These are phyloP conservation scores for Verticillium klebahnii DNA, from an alignment of 2,329 filamentous ascomycete genomes.

Conservation along the genomic window DNA sequence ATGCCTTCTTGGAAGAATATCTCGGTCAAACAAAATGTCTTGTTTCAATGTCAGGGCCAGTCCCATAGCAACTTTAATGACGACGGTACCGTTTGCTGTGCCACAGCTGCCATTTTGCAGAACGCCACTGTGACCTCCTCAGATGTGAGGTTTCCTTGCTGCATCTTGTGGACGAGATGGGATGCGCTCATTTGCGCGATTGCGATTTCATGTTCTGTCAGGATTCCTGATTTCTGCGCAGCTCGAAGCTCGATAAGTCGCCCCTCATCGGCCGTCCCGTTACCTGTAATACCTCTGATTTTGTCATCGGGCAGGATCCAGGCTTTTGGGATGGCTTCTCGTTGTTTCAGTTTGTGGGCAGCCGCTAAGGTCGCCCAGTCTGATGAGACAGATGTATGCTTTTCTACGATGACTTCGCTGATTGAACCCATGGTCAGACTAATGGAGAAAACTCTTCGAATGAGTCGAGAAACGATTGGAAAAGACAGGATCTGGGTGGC, in stretches of 20 bases:
- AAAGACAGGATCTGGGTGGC: too few relatives aligned
- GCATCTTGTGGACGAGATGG: constrained; percentile 12
- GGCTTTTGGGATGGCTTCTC: constrained; percentile 8
- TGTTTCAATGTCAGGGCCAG: background rate
- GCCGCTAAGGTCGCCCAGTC: constrained; percentile 10
- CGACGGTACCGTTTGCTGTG: constrained; percentile 18
- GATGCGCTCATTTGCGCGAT: constrained; percentile 16
- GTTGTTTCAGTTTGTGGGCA: constrained; percentile 7
- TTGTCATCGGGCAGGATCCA: constrained; percentile 7
- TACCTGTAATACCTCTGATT: constrained; percentile 4
- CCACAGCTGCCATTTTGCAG: constrained; percentile 20
- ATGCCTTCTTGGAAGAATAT: constrained; percentile 46
- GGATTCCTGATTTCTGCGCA: constrained; percentile 5
- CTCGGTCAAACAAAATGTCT: constrained; percentile 37
- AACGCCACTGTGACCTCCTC: constrained; percentile 20
- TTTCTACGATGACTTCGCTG: background rate
- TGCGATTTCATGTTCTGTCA: constrained; percentile 15
- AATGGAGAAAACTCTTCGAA: background rate
- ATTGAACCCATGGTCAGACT: background rate
- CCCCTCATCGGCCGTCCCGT: constrained; percentile 7
- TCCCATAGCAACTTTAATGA: too few relatives aligned
- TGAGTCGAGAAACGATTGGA: too few relatives aligned
- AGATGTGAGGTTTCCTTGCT: constrained; percentile 13
- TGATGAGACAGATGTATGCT: background rate
- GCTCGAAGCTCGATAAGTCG: constrained; percentile 7